Percentiles rank a stretch among this genome's conserved stretches.
Conservation (phyloP, 148 eudicot genomes). For the Bassia scoparia region DNA sequence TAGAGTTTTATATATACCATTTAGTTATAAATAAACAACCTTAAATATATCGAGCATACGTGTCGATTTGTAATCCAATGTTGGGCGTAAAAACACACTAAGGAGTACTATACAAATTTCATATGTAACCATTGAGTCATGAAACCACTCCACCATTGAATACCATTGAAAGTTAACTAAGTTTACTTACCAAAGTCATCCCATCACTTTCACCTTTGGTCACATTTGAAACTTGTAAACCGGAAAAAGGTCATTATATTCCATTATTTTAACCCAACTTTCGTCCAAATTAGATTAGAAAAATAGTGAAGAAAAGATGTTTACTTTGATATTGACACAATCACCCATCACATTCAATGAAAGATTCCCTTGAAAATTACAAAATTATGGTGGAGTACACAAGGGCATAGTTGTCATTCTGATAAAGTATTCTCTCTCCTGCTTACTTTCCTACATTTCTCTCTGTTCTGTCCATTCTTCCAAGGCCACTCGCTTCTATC, state of each 20-base stretch:
- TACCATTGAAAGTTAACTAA: background rate
- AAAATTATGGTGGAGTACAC: background rate
- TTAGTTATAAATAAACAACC: too few species aligned
- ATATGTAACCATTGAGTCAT: conserved; percentile 19
- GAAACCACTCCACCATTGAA: conserved; percentile 12
- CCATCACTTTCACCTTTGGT: conserved; percentile 25
- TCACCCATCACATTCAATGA: conserved; percentile 14
- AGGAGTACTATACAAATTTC: background rate
- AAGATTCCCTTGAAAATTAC: background rate
- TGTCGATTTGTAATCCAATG: too few species aligned
- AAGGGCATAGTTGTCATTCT: conserved; percentile 6
- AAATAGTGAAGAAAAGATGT: background rate
- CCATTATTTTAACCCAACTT: background rate
- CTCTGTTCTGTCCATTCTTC: conserved; percentile 12
- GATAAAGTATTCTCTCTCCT: conserved; percentile 2
- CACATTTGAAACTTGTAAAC: conserved; percentile 20
- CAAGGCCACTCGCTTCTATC: conserved; percentile 36
- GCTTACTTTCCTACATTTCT: background rate
- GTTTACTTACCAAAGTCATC: conserved; percentile 9
- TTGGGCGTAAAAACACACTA: too few species aligned
- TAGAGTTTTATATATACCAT: too few species aligned
- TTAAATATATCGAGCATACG: too few species aligned
- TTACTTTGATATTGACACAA: conserved; percentile 4
- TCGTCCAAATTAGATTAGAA: background rate
- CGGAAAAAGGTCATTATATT: background rate